Evolutionary conservation across 2,329 filamentous ascomycete genomes (phyloP), one percentile per base, ranked within the genome.

Genomic region (Arthrobotrys sphaeroides): DNA sequence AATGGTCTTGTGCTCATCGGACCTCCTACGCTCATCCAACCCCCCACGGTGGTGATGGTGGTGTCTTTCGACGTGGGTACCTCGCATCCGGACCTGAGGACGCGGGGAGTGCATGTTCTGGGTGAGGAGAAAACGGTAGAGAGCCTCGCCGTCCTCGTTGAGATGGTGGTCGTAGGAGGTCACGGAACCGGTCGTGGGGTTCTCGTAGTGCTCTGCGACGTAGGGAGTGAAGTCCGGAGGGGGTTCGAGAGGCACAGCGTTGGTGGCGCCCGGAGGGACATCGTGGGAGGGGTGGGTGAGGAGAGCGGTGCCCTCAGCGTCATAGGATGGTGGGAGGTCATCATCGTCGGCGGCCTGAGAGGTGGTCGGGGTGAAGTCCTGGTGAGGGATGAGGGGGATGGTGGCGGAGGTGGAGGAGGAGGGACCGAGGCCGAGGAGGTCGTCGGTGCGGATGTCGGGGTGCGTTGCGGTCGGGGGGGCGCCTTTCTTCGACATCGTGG

Each of bases 1-100:
- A 5, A 88, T 81, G 7, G 82, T 83, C 38, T 81, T 81, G 40
- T 80, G 83, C 78, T 86, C 84, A n/a, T 83, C 83, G 79, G 86
- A 86, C 77, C 84, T 83, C 68, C 84, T 81, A 73, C 83, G 82
- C 61, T 84, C 82, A 40, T 62, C 53, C 28, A 40, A 28, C 13
- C 10, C 38, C 4, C 47, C 13, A 43, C 72, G 28, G 20, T 77
- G 31, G 43, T 69, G 69, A 38, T 51, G 47, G 47, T 75, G 73
- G 78, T 61, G 78, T 9, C 79, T 81, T 61, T 82, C 79, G 20
- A 73, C 77, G 24, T 83, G 82, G 5, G 79, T 79, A 13, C 82
- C 82, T 13, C 74, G 67, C 18, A 83, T 72, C 42, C 78, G 76
- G 1, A 82, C 73, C 22, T 77, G 61, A 12, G 70, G 66, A 31